Conservation (phyloP, 306 rosid species). For the Trichosanthes truncata region DNA sequence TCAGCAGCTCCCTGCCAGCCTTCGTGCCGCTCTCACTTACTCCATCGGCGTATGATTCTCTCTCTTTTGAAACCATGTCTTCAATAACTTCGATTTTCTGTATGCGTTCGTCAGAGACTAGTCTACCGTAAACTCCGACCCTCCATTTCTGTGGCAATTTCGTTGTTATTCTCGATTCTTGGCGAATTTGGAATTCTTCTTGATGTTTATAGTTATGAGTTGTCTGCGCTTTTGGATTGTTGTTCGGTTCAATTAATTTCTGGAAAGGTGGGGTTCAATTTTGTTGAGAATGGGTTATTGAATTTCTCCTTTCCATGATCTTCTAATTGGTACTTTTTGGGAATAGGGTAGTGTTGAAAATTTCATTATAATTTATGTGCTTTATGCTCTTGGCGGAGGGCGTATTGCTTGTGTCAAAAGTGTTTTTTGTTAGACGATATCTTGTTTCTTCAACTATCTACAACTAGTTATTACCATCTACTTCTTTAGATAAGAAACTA, state of each 20-base stretch:
- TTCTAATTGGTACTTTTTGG: background rate
- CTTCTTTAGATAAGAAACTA: background rate
- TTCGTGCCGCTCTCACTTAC: conserved; percentile 81
- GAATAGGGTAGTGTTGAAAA: background rate
- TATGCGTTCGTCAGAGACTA: background rate
- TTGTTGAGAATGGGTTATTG: background rate
- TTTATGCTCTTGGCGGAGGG: background rate
- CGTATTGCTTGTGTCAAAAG: background rate
- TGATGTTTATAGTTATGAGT: background rate
- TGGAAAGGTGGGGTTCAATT: background rate
- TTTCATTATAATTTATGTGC: background rate
- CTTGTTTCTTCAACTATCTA: background rate
- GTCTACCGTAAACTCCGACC: background rate
- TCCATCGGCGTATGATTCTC: conserved; percentile 57
- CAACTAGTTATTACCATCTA: background rate
- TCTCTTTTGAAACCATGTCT: background rate
- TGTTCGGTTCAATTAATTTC: background rate
- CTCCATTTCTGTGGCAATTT: background rate
- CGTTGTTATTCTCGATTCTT: background rate
- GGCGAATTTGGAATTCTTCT: background rate
- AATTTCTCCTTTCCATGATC: background rate
- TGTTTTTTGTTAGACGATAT: background rate
- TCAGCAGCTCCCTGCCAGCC: conserved; percentile 86
- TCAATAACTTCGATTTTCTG: background rate
- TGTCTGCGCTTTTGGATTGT: background rate